Evolutionary conservation across 169 alveolate genomes (phyloP), one percentile per base, ranked within the genome.

Genomic region (Cryptosporidium parvum): DNA sequence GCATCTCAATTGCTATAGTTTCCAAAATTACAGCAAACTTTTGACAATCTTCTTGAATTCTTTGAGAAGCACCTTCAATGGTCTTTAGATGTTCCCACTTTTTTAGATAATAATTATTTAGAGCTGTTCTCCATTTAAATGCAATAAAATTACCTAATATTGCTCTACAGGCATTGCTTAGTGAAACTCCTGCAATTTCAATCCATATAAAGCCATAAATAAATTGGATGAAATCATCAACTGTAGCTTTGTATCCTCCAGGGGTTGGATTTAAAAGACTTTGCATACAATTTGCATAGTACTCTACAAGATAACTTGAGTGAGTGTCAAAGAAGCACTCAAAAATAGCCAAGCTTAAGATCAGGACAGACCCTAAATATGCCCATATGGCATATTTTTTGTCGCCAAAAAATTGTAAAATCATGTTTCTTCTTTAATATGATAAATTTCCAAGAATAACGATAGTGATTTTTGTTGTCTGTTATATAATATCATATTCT

Each of bases 1-100:
- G 12, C 65, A 67, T 45, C 12, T 80, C 89, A 44, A 80, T 44
- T 23, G 75, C 89, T 10, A 80, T 62, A 37, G 69, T 44, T 62
- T 80, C 89, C 14, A 80, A 21, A 59, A 62, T 80, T 18, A 44
- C 62, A 3, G 89, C 67, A 31, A 80, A 80, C 56, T 67, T 65
- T 45, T 65, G 73, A 26, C 89, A 80, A 80, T 80, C 89, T 62
- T 80, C 89, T 80, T 80, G 89, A 44, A 80, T 58, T 21, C 89
- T 51, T 31, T 80, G 89, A 5, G 89, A 80, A n/a, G 75, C 89
- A 21, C 89, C 89, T 62, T 80, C 89, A n/a, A 80, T 80, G 7
- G n/a, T 45, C 39, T 51, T 80, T 1, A 80, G 26, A 37, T 44
- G 21, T 12, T 59, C 39, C 89, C 89, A 80, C n/a, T 62, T 80